Evolutionary conservation across 768 basidiomycete species (phyloP).

Genomic region (Lentinula detonsa): DNA sequence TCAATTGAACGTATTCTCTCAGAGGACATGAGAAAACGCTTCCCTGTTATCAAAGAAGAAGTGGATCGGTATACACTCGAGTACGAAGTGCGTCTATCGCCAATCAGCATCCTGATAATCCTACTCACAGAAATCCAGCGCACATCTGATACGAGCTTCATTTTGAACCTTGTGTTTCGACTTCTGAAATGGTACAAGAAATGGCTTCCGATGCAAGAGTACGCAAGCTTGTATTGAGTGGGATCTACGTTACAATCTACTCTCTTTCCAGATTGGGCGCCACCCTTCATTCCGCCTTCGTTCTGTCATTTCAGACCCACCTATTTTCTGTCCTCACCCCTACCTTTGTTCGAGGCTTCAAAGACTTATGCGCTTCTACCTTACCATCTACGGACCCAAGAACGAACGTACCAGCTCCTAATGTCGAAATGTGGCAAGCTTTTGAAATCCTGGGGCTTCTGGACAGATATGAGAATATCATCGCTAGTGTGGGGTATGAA

Average conservation of each 20-base stretch:
- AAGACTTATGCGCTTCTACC: conserved; percentile 56
- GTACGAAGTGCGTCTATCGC: conserved; percentile 46
- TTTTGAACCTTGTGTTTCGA: conserved; percentile 51
- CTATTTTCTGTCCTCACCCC: conserved; percentile 69
- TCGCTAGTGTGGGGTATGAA: conserved; percentile 81
- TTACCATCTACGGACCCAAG: conserved; percentile 32
- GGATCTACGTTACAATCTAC: conserved; percentile 7
- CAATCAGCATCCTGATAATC: not conserved
- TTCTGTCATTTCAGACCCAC: conserved; percentile 65
- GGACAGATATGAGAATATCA: conserved; percentile 77
- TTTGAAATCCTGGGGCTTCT: conserved; percentile 71
- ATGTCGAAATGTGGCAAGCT: conserved; percentile 42
- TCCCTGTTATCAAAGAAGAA: conserved; percentile 55
- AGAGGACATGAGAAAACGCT: conserved; percentile 64
- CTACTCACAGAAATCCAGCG: conserved; percentile 26
- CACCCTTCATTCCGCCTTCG: conserved; percentile 56
- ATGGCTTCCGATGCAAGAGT: conserved; percentile 72
- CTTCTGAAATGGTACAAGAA: conserved; percentile 67
- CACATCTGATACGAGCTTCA: conserved; percentile 37
- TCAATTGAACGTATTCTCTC: not conserved
- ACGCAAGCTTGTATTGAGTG: conserved; percentile 18
- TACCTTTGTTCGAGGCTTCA: conserved; percentile 62
- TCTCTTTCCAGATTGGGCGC: conserved; percentile 44
- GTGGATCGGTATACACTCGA: conserved; percentile 49
- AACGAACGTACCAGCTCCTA: conserved; percentile 11